Percentiles rank a stretch among this genome's conserved stretches.
Evolutionary conservation across 441 rosid species (phyloP).

Genomic region (Pelargonium citronellum): DNA sequence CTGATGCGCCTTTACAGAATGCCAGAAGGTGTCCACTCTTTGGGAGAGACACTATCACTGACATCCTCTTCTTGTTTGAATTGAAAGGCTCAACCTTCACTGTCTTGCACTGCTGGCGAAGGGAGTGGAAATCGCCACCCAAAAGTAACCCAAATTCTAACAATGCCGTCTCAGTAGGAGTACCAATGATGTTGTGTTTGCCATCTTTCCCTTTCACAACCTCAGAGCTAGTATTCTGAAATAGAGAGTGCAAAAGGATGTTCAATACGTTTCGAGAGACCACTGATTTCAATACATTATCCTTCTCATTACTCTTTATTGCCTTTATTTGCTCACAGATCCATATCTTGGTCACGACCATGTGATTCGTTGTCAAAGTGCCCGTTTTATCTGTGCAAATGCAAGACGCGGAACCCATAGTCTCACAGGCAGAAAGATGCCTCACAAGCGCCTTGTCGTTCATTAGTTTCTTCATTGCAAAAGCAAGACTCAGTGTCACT

Average conservation of each 20-base stretch:
- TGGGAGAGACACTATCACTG: slow-evolving; percentile 48
- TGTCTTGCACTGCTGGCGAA: slow-evolving; percentile 35
- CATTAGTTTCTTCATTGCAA: slow-evolving; percentile 49
- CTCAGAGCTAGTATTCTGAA: slow-evolving; percentile 56
- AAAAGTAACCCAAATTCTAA: slow-evolving; percentile 56
- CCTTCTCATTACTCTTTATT: slow-evolving; percentile 19
- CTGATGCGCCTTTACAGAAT: slow-evolving; percentile 50
- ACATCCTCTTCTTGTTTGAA: slow-evolving; percentile 61
- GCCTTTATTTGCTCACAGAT: slow-evolving; percentile 33
- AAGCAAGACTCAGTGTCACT: slow-evolving; percentile 51
- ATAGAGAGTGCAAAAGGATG: slow-evolving; percentile 50
- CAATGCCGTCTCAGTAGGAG: slow-evolving; percentile 62
- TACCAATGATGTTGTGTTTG: slow-evolving; percentile 43
- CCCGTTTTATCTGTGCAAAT: slow-evolving; percentile 51
- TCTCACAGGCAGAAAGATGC: slow-evolving; percentile 48
- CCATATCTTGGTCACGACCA: slow-evolving; percentile 40
- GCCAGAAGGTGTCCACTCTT: slow-evolving; percentile 24
- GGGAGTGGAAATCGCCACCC: slow-evolving; percentile 44
- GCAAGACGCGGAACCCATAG: slow-evolving; percentile 47
- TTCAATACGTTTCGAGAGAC: slow-evolving; percentile 26
- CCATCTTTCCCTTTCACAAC: slow-evolving; percentile 50
- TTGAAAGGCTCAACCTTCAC: slow-evolving; percentile 58
- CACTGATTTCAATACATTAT: slow-evolving; percentile 28
- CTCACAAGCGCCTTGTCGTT: slow-evolving; percentile 46
- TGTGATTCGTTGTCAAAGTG: slow-evolving; percentile 45